Percentiles rank a stretch among this genome's conserved stretches.
Conservation (phyloP, 495 filamentous ascomycete species). For the Aspergillus campestris region DNA sequence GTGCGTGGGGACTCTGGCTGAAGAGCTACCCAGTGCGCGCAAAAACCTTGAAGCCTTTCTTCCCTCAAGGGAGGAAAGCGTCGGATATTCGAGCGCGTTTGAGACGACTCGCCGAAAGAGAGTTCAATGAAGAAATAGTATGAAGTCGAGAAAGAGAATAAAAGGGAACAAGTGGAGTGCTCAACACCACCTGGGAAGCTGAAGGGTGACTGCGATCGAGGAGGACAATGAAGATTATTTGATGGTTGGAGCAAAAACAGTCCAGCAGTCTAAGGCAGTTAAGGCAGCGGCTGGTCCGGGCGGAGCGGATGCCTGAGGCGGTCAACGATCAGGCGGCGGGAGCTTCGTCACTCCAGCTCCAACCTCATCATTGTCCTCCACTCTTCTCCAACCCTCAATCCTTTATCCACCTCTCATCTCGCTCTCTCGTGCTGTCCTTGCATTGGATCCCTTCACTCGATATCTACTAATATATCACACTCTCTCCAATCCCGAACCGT, state of each 20-base stretch:
- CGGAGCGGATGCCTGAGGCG: slow-evolving; percentile 29
- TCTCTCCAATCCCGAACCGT: slow-evolving; percentile 14
- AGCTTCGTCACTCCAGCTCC: slow-evolving; percentile 39
- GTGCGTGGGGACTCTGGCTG: slow-evolving; percentile 32
- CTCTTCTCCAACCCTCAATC: slow-evolving; percentile 12
- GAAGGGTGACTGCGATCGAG: too few species aligned
- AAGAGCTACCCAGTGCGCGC: slow-evolving; percentile 32
- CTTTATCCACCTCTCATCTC: slow-evolving; percentile 5
- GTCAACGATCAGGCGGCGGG: slow-evolving; percentile 25
- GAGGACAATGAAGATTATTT: too few species aligned
- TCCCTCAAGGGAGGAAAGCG: slow-evolving; percentile 16
- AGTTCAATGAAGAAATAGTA: background rate
- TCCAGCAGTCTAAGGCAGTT: slow-evolving; percentile 9
- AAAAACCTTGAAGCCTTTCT: slow-evolving; percentile 30
- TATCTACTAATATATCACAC: background rate
- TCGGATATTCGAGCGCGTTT: background rate
- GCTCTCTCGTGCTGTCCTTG: background rate
- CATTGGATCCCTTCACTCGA: background rate
- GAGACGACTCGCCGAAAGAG: background rate
- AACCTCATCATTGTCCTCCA: slow-evolving; percentile 17
- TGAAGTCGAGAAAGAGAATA: background rate
- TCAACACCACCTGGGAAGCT: too few species aligned
- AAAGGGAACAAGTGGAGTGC: too few species aligned
- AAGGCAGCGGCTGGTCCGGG: slow-evolving; percentile 23
- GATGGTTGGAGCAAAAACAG: background rate